Conservation (phyloP, 208 protist species). For the Wallacemonas sp. region DNA sequence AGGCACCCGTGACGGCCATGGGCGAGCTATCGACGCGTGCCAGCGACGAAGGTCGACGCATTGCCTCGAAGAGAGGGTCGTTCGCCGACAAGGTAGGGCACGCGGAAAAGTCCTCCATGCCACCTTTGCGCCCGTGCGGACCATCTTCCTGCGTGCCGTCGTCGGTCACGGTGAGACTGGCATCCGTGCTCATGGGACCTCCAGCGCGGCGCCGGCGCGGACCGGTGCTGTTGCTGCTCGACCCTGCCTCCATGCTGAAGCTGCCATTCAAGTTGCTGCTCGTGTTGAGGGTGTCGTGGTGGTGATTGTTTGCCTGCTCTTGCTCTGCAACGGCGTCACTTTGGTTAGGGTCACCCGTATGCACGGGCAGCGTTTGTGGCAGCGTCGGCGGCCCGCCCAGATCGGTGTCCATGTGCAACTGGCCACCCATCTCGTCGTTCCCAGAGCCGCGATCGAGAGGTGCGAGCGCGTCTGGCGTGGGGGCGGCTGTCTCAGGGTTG, state of each 20-base stretch:
- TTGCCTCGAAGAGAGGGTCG: not conserved
- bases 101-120: conserved; percentile 5
- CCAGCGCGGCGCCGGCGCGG: not conserved
- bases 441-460: not conserved
- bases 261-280: not conserved
- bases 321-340: too few species aligned
- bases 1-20: not conserved
- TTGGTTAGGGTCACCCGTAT: too few species aligned
- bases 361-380: too few species aligned
- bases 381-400: too few species aligned
- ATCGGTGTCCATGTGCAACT: too few species aligned
- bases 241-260: not conserved
- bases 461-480: not conserved
- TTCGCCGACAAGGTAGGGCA: not conserved
- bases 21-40: too few species aligned
- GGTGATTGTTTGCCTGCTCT: too few species aligned
- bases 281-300: not conserved
- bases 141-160: not conserved
- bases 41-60: not conserved
- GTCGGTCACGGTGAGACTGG: not conserved
- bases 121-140: not conserved
- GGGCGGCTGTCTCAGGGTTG: not conserved
- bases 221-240: not conserved
- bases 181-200: not conserved
- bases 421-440: too few species aligned